Base-by-base conservation (phyloP, 2,329 filamentous ascomycete species). In the Penicillium sp. region DNA sequence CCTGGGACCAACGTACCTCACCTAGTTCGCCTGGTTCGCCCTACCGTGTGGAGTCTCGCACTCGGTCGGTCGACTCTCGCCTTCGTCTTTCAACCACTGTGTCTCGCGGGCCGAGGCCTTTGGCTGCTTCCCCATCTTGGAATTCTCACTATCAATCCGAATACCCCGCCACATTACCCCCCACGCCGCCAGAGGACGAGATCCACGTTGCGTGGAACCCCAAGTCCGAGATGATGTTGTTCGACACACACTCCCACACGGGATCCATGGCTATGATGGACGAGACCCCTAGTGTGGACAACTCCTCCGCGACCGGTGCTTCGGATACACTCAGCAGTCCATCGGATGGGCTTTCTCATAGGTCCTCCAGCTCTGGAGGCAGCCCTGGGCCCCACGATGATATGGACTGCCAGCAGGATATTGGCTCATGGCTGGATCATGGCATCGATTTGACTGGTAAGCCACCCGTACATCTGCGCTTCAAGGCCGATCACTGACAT, bases 1-100 rank as follows among this genome's bases (percentile, higher is more conserved):
- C 76, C 2, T 79, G 80, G 58, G 72, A 79, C 48, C 65, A 70
- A 17, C 67, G 79, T 40, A 55, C 63, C 6, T 53, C 59, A 21
- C 54, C 62, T 4, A 59, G 59, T 40, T 54, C 58, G 15, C 49
- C 62, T 3, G 61, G 59, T 42, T 54, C 58, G 26, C 51, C 61
- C 22, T 46, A 46, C 19, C 59, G 58, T 34, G 3, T 57, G 26
- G 62, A 65, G 17, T 62, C 63, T 19, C 60, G 61, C 12, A 59
- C 53, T 22, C 57, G 61, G 9, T 63, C 65, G 15, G 52, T 53
- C 2, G 63, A 66, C 42, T 61, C 65, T 29, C 60, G 59, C 48
- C 58, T 64, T 49, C 66, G 57, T 32, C 59, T 63, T 34, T 63
- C 61, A 45, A 64, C 59, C 70, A 74, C 64, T n/a, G 56, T 61